Conservation (phyloP, 495 filamentous ascomycete species). For the Letharia lupina region DNA sequence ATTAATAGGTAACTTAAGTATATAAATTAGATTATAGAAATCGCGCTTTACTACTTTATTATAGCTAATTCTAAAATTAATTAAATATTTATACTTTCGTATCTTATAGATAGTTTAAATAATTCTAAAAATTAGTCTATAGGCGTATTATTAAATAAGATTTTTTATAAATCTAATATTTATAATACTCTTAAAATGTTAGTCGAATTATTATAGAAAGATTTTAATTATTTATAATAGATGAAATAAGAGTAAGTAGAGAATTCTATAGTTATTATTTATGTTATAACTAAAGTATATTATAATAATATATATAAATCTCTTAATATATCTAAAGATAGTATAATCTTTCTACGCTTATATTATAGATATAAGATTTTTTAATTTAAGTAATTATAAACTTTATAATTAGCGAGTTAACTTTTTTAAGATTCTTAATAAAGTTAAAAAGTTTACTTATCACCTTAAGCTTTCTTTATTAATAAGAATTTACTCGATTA, state of each 20-base stretch:
- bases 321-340: neutral
- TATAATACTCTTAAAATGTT: neutral
- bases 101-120: neutral
- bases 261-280: neutral
- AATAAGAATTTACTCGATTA: neutral
- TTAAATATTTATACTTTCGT: neutral
- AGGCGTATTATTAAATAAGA: neutral
- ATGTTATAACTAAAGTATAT: slow-evolving; percentile 2
- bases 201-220: neutral
- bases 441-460: neutral
- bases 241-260: neutral
- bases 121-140: slow-evolving; percentile 7
- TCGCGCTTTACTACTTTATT: neutral
- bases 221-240: neutral
- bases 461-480: slow-evolving; percentile 1
- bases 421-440: slow-evolving; percentile 7
- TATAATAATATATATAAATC: neutral
- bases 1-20: neutral
- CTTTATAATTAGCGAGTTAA: slow-evolving; percentile 1
- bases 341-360: neutral
- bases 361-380: slow-evolving; percentile 2
- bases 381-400: neutral
- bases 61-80: neutral
- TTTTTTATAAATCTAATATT: slow-evolving; percentile 1
- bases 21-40: slow-evolving; percentile 2